Percentiles rank a stretch among this genome's conserved stretches.
These are phyloP conservation scores for Centrapalus pauciflorus DNA, from an alignment of 129 eudicot genomes.

Conservation along the genomic window DNA sequence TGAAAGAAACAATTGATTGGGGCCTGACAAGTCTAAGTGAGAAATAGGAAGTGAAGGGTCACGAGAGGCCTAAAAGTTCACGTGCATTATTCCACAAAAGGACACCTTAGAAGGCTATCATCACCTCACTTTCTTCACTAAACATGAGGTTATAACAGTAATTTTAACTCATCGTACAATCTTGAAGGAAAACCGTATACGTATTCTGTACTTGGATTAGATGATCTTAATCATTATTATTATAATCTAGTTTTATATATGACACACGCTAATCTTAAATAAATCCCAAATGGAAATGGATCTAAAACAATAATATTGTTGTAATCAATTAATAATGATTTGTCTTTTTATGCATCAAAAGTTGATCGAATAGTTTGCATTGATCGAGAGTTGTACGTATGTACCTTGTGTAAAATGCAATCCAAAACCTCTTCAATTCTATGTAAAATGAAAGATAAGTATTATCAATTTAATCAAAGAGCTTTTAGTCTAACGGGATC, in stretches of 20 bases:
- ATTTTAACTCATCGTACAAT: conserved; percentile 12
- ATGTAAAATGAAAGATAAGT: too few relatives aligned
- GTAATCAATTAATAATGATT: background rate
- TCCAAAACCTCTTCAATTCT: too few relatives aligned
- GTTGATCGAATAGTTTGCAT: too few relatives aligned
- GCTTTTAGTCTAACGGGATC: too few relatives aligned
- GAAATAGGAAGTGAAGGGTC: conserved; percentile 23
- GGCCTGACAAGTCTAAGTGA: conserved; percentile 33
- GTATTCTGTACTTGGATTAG: background rate
- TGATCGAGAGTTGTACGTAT: too few relatives aligned
- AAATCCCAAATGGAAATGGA: background rate
- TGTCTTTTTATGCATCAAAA: background rate
- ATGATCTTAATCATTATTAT: background rate
- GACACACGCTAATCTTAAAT: background rate
- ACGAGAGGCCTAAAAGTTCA: conserved; percentile 30
- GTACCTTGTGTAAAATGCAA: too few relatives aligned
- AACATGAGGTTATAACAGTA: background rate
- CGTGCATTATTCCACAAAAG: conserved; percentile 29
- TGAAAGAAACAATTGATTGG: conserved; percentile 22
- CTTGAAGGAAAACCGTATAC: background rate
- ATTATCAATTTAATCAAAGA: too few relatives aligned
- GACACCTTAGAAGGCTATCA: conserved; percentile 11
- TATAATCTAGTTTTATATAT: background rate
- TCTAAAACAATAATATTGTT: background rate
- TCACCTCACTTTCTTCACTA: background rate